Conservation (phyloP, 2,329 filamentous ascomycete species). For the Penicillium hordei region DNA sequence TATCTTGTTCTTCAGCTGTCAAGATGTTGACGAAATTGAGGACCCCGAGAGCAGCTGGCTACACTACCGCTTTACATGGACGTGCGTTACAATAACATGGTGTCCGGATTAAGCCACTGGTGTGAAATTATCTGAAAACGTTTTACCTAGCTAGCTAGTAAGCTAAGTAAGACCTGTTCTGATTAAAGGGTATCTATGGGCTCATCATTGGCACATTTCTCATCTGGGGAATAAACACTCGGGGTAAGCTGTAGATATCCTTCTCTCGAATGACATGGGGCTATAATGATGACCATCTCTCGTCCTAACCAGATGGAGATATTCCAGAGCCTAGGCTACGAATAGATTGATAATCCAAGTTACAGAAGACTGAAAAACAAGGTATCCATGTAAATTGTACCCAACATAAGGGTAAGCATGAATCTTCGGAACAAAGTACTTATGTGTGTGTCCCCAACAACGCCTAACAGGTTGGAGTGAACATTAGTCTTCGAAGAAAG, state of each 20-base stretch:
- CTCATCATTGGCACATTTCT: no score
- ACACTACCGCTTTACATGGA: no score
- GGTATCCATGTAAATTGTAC: constrained; percentile 1
- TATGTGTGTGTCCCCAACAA: not conserved
- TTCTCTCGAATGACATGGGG: not conserved
- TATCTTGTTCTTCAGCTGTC: not conserved
- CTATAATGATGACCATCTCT: not conserved
- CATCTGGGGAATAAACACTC: no score
- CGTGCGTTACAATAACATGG: no score
- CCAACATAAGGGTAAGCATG: not conserved
- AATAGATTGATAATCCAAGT: not conserved
- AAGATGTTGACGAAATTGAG: no score
- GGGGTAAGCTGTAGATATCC: no score
- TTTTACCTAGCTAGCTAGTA: no score
- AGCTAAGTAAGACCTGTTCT: no score
- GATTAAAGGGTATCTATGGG: no score
- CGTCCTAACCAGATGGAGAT: not conserved
- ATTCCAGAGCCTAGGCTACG: not conserved
- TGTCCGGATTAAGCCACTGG: no score
- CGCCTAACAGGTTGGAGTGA: not conserved
- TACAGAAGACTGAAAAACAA: not conserved
- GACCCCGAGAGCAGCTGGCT: no score
- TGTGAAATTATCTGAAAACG: no score
- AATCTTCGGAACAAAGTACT: not conserved
- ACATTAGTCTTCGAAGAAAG: not conserved